Percentiles rank a stretch among this genome's conserved stretches.
phyloP scores from a whole-genome alignment of 257 asterid genomes.

The Fraxinus anomala region DNA sequence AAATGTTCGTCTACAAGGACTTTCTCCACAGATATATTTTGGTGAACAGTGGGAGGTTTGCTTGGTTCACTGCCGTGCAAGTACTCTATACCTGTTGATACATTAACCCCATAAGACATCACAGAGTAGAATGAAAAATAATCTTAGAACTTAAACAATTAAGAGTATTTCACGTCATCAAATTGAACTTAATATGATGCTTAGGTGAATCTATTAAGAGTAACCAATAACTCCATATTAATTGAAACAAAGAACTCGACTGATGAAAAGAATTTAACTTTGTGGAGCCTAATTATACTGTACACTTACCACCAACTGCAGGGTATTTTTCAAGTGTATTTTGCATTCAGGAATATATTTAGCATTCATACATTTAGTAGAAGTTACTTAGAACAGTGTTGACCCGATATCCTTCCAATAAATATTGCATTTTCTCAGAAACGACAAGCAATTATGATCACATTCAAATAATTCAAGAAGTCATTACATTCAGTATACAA shows the following conservation, averaged over 20 bases:
- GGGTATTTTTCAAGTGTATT: too few species aligned
- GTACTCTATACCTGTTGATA: constrained; percentile 65
- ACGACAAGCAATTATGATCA: background rate
- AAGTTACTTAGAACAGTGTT: too few species aligned
- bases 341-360: too few species aligned
- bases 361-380: too few species aligned
- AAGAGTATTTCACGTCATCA: background rate
- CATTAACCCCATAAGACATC: constrained; percentile 4
- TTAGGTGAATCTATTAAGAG: background rate
- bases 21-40: constrained; percentile 81
- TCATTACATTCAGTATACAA: background rate
- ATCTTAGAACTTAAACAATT: background rate
- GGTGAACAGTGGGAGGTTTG: constrained; percentile 79
- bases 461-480: background rate
- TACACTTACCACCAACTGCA: background rate
- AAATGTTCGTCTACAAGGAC: constrained; percentile 59
- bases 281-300: background rate
- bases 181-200: background rate
- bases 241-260: background rate
- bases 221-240: too few species aligned
- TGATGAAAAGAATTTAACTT: too few species aligned
- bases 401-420: background rate
- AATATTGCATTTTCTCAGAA: background rate
- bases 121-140: background rate
- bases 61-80: constrained; percentile 61